A percentile compares a stretch with the other conserved stretches of the same genome.
These are phyloP conservation scores for Cyclotella cryptica DNA, from an alignment of 108 stramenopile genomes.

Conservation along the genomic window DNA sequence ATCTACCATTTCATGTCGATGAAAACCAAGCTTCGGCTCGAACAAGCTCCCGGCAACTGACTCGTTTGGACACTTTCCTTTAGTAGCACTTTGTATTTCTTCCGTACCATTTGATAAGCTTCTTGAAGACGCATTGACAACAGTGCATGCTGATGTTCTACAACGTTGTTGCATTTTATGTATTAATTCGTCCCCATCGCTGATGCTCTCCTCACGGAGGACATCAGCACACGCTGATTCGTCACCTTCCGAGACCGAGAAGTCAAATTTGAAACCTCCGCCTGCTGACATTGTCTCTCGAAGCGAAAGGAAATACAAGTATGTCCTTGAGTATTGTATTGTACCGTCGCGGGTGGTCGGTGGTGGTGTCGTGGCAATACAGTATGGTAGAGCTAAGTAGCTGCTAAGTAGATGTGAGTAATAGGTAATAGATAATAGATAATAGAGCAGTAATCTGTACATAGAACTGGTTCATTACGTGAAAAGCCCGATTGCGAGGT, in stretches of 20 bases:
- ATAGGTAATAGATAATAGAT: no score
- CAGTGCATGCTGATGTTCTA: constrained; percentile 12
- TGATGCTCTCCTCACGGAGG: neutral
- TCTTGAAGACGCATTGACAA: constrained; percentile 21
- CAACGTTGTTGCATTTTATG: neutral
- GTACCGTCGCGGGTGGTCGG: no score
- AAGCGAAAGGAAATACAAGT: no score
- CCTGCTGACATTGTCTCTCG: no score
- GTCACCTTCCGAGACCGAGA: neutral
- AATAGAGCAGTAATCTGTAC: no score
- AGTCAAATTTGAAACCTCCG: neutral
- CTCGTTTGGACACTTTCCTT: neutral
- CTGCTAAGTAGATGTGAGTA: neutral
- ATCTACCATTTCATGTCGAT: constrained; percentile 19
- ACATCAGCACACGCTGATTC: neutral
- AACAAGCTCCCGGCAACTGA: neutral
- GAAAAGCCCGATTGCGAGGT: neutral
- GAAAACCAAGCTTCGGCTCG: constrained; percentile 8
- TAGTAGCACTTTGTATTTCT: neutral
- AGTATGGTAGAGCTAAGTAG: neutral
- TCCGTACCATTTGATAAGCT: neutral
- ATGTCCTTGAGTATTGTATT: no score
- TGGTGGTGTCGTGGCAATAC: no score
- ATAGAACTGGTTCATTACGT: no score
- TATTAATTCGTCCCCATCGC: neutral